Conservation (phyloP, 192 early-diverging fungal species). For the Spinellus fusiger region DNA sequence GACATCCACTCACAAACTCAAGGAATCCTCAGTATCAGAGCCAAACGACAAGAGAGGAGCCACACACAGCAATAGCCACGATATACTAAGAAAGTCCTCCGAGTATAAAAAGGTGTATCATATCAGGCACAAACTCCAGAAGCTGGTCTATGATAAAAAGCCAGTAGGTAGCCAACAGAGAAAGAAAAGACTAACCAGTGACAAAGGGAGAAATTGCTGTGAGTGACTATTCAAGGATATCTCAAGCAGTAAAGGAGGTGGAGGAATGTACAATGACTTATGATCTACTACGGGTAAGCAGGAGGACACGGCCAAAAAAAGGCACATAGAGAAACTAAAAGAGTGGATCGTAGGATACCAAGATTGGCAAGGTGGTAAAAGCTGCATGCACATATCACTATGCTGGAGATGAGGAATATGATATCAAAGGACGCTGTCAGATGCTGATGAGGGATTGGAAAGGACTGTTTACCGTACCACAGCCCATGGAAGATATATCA, state of each 20-base stretch:
- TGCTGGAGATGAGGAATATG: conserved; percentile 20
- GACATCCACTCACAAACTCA: background rate
- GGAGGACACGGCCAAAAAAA: too few relatives aligned
- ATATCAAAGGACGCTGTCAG: conserved; percentile 23
- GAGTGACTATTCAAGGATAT: conserved; percentile 31
- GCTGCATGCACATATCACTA: conserved; percentile 23
- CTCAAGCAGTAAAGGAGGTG: conserved; percentile 27
- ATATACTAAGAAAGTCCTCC: conserved; percentile 2
- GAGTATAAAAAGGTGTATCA: conserved; percentile 25
- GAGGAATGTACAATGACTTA: conserved; percentile 26
- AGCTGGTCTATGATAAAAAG: conserved; percentile 32
- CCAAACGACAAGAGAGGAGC: background rate
- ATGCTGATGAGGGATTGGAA: conserved; percentile 33
- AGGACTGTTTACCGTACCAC: conserved; percentile 10
- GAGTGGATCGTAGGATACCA: conserved; percentile 31
- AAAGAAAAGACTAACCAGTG: background rate
- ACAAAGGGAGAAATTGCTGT: conserved; percentile 26
- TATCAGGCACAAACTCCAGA: conserved; percentile 31
- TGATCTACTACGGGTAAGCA: conserved; percentile 27
- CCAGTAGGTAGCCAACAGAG: conserved; percentile 14
- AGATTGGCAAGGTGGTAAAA: conserved; percentile 37
- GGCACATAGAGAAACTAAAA: too few relatives aligned
- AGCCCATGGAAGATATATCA: too few relatives aligned
- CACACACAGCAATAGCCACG: background rate
- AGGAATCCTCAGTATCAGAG: background rate